Conservation (phyloP, 495 filamentous ascomycete genomes). For the Aspergillus sclerotioniger region DNA sequence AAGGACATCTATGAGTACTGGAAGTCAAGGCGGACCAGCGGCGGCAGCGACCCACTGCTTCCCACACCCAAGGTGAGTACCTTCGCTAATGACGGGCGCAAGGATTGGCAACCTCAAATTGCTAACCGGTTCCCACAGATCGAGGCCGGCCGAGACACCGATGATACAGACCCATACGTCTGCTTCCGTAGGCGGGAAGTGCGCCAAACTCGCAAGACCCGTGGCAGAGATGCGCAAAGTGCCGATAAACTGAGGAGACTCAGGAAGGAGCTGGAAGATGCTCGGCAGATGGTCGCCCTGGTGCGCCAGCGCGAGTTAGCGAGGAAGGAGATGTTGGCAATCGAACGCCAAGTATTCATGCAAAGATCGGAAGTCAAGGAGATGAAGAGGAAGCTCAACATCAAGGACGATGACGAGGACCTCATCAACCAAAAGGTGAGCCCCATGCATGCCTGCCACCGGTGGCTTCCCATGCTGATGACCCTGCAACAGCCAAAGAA, state of each 20-base stretch:
- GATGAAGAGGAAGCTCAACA: conserved; percentile 79
- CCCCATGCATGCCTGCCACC: neutral
- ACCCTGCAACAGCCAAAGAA: conserved; percentile 61
- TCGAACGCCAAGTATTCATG: conserved; percentile 75
- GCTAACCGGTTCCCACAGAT: conserved; percentile 54
- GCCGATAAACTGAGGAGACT: conserved; percentile 91
- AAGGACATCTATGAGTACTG: conserved; percentile 90
- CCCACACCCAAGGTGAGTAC: conserved; percentile 66
- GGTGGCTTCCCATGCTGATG: conserved; percentile 26
- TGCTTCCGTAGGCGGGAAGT: conserved; percentile 97
- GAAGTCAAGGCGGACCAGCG: conserved; percentile 65
- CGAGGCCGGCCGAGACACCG: conserved; percentile 86
- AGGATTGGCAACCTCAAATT: neutral
- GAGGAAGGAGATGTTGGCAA: conserved; percentile 70
- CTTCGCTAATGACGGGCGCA: neutral
- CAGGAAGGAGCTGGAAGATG: conserved; percentile 88
- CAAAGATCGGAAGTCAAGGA: conserved; percentile 77
- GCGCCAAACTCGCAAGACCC: conserved; percentile 89
- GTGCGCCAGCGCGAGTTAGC: conserved; percentile 75
- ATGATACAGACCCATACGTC: conserved; percentile 95
- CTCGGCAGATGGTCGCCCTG: conserved; percentile 72
- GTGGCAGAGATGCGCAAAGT: conserved; percentile 88
- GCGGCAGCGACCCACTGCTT: conserved; percentile 67
- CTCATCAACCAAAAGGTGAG: conserved; percentile 89
- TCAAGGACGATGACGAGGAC: conserved; percentile 93